Base-by-base conservation (phyloP, 2,329 filamentous ascomycete species). In the Botryotinia calthae region DNA sequence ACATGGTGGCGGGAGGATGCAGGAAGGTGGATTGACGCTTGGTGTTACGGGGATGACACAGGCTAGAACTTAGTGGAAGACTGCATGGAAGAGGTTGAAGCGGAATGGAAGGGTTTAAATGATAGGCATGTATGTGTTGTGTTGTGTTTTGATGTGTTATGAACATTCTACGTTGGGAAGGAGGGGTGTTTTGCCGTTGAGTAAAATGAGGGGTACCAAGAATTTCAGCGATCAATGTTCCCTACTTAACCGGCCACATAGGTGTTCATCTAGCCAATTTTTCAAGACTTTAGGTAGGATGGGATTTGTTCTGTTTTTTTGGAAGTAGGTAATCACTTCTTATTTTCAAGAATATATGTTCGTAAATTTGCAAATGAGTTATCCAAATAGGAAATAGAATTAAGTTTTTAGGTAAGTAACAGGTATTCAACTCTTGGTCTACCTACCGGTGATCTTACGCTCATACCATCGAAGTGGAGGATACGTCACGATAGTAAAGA, bases 401-500 rank as follows among this genome's bases (percentile, higher is more conserved):
- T 51, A 4, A 44, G 8, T 51, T 63, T n/a, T 22, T 48, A 62
- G 22, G 16, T 37, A 28, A 18, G 5, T 59, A 22, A 44, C 7
- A 51, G 10, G 44, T 51, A 16, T 16, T 16, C 12, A 59, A n/a
- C 37, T 22, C 40, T 40, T 31, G 40, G 48, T 34, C 62, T 76
- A 77, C 62, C 76, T 74, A 16, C 76, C 76, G 63, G 74, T 79
- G 3, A 73, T n/a, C 71, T 79, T 79, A 31, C 75, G 73, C 71
- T 80, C 79, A 59, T 77, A 79, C 73, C 74, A 79, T 46, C 79
- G 74, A 7, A 76, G 74, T 18, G 76, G 76, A 51, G 75, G 70
- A 64, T 80, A 80, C 25, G 79, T 76, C 28, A 79, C 40, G 14
- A 80, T 62, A 0, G 79, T 80, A 34, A 80, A 76, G 31, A 71